Evolutionary conservation across 192 early-diverging fungal species (phyloP).

Genomic region (Oehlia diaphana): DNA sequence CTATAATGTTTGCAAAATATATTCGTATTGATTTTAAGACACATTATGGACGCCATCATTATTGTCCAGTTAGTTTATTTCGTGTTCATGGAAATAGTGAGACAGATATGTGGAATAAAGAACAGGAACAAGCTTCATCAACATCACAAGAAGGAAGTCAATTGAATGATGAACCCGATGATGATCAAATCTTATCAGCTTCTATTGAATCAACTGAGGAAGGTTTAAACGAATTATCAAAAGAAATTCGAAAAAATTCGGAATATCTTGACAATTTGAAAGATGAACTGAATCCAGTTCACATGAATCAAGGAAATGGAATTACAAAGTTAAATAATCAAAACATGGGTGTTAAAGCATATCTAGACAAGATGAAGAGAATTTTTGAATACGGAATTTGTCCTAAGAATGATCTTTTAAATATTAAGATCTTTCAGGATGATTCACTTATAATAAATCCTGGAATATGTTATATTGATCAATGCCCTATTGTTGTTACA

Average conservation of each 20-base stretch:
- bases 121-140: conserved; percentile 45
- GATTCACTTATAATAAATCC: background rate
- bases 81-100: conserved; percentile 90
- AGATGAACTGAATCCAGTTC: background rate
- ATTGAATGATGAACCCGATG: conserved; percentile 32
- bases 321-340: background rate
- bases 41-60: conserved; percentile 90
- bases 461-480: background rate
- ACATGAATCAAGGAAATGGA: background rate
- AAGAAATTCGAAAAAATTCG: conserved; percentile 6
- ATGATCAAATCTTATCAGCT: background rate
- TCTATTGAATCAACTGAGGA: background rate
- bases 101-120: conserved; percentile 81
- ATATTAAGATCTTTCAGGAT: background rate
- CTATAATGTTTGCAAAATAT: conserved; percentile 80
- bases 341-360: background rate
- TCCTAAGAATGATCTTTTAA: background rate
- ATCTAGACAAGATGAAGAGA: background rate
- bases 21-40: conserved; percentile 84
- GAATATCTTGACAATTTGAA: background rate
- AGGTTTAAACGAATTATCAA: conserved; percentile 21
- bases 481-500: background rate
- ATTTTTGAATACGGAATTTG: background rate
- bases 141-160: conserved; percentile 40
- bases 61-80: conserved; percentile 88